Conservation (phyloP, 768 basidiomycete species). For the Russula foetens region DNA sequence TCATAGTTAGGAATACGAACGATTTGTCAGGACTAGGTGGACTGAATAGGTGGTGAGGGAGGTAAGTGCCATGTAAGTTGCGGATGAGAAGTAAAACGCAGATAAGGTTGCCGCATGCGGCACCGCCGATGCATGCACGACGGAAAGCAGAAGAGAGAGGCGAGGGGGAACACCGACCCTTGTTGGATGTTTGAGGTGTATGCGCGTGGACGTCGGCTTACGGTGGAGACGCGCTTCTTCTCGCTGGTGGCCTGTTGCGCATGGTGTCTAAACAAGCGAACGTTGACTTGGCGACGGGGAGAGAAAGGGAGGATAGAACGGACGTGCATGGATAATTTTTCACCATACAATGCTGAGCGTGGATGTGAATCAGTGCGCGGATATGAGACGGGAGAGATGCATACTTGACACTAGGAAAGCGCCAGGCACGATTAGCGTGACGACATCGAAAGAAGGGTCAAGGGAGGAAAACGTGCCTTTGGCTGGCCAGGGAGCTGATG, state of each 20-base stretch:
- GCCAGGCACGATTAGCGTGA: not conserved
- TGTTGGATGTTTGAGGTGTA: slow-evolving; percentile 38
- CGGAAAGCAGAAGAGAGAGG: not conserved
- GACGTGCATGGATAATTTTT: slow-evolving; percentile 94
- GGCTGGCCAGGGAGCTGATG: slow-evolving; percentile 65
- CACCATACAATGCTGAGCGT: slow-evolving; percentile 62
- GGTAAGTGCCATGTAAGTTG: not conserved
- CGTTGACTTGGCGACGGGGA: slow-evolving; percentile 20
- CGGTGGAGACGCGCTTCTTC: slow-evolving; percentile 59
- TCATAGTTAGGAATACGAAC: slow-evolving; percentile 5
- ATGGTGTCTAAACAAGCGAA: slow-evolving; percentile 43
- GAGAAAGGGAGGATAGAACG: slow-evolving; percentile 28
- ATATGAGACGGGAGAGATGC: not conserved
- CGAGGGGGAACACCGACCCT: slow-evolving; percentile 34
- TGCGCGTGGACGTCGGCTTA: slow-evolving; percentile 58
- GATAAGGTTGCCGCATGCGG: not conserved
- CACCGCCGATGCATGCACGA: not conserved
- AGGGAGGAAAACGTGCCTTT: slow-evolving; percentile 4
- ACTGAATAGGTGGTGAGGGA: not conserved
- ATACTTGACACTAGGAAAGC: slow-evolving; percentile 21
- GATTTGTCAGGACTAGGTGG: slow-evolving; percentile 8
- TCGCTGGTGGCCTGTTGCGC: slow-evolving; percentile 82
- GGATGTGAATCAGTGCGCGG: not conserved
- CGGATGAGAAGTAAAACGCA: not conserved
- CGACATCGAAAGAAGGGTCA: not conserved